A percentile compares a stretch with the other conserved stretches of the same genome.
Conservation (phyloP, 2,329 filamentous ascomycete genomes). For the Thelonectria discophora region DNA sequence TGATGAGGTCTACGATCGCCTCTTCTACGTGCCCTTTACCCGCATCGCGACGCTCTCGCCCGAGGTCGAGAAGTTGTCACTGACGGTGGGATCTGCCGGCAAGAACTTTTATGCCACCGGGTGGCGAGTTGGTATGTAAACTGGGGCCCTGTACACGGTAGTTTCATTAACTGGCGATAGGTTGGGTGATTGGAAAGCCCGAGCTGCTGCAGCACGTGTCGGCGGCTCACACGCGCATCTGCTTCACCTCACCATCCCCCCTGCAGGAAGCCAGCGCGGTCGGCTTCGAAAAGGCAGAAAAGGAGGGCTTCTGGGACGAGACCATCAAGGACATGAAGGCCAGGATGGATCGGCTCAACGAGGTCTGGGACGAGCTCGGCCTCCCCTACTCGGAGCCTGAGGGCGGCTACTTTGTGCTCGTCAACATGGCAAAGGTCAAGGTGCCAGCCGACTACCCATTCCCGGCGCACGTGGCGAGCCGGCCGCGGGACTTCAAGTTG, state of each 20-base stretch:
- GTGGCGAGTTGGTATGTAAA: constrained; percentile 77
- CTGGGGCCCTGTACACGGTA: no score
- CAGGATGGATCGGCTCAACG: constrained; percentile 88
- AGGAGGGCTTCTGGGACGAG: constrained; percentile 85
- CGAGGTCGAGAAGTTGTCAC: constrained; percentile 84
- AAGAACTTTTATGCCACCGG: constrained; percentile 99
- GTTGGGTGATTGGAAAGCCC: constrained; percentile 90
- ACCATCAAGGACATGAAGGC: constrained; percentile 86
- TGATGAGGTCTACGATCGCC: constrained; percentile 91
- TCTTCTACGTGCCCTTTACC: constrained; percentile 96
- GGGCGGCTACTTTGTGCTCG: constrained; percentile 96
- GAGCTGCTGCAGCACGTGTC: constrained; percentile 91
- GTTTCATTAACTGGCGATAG: constrained; percentile 45
- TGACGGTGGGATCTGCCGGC: constrained; percentile 94
- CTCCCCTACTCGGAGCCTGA: constrained; percentile 91
- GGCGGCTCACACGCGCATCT: constrained; percentile 94
- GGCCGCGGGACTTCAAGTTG: constrained; percentile 93
- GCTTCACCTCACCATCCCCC: constrained; percentile 92
- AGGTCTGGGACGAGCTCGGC: constrained; percentile 77
- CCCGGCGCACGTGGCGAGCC: constrained; percentile 84
- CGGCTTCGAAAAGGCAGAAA: constrained; percentile 90
- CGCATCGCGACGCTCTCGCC: constrained; percentile 90
- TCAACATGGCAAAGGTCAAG: constrained; percentile 89
- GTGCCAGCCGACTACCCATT: constrained; percentile 87
- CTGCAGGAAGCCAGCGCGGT: constrained; percentile 94